Conservation (phyloP, 2,329 filamentous ascomycete species). For the Apiospora sp. region DNA sequence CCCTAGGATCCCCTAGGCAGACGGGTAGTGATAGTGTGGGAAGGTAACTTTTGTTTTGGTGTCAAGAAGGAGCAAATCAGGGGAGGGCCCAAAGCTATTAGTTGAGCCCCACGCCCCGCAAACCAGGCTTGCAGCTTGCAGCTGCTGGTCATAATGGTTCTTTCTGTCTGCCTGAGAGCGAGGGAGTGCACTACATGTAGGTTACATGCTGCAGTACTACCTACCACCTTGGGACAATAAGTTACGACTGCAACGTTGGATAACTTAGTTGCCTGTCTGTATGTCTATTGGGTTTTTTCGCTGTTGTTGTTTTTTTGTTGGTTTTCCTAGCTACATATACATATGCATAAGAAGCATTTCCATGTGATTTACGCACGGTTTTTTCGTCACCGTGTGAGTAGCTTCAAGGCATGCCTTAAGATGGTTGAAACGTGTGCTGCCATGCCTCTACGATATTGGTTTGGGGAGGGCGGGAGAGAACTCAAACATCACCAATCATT, state of each 20-base stretch:
- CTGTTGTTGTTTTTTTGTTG: neutral
- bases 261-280: neutral
- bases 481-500: neutral
- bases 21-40: neutral
- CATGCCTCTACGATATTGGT: neutral
- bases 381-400: neutral
- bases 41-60: neutral
- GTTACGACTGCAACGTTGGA: neutral
- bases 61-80: neutral
- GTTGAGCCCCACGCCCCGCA: slow-evolving; percentile 23
- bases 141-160: slow-evolving; percentile 7
- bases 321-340: neutral
- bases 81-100: neutral
- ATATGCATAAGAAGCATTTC: neutral
- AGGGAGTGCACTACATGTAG: neutral
- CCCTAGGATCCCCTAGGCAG: neutral
- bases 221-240: neutral
- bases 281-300: neutral
- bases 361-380: neutral
- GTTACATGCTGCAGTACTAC: slow-evolving; percentile 6
- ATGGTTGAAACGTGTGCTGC: neutral
- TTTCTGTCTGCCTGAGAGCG: neutral
- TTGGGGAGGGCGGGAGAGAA: neutral
- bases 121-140: slow-evolving; percentile 8
- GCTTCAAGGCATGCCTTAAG: neutral